Evolutionary conservation across 345 rosid species (phyloP), one percentile per base, ranked within the genome.

Genomic region (Sisymbrium altissimum): DNA sequence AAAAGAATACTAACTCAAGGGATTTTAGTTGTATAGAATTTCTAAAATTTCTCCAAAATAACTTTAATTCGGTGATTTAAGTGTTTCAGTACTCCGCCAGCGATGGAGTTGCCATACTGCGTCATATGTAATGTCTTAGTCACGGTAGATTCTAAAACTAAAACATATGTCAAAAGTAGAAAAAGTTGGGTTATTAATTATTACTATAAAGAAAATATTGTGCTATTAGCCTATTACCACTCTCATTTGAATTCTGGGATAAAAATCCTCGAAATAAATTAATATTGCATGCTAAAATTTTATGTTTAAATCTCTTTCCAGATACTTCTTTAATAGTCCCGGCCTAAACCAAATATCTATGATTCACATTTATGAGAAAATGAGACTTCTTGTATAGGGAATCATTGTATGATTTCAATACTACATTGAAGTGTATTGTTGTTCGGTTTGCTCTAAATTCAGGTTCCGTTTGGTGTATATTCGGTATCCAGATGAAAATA

Each of bases 51-150:
- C 18, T 64, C 14, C 30, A 44, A 8, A 64, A 33, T 25, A 46
- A 73, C 21, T 65, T 57, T 33, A 18, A 32, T 23, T 54, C 33
- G 23, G 32, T 30, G 32, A 44, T 41, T 19, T 39, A 27, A 53
- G 52, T 15, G 4, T 39, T 50, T 72, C 62, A 52, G 53, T 50
- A 19, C 50, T 9, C 30, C 44, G 7, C 43, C 68, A 62, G 68
- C 52, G 30, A 61, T 27, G 33, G 53, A 49, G 33, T 32, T 13
- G 61, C 52, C 68, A 38, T 39, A 61, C 57, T 45, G 56, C 3
- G 39, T 61, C 66, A n/a, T 49, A 39, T 61, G 75, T 38, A 4
- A 15, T 17, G 67, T 71, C 50, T 55, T 30, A 55, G 38, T 55
- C 61, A 55, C 5, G 18, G 59, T 29, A 14, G 19, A 41, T 11